phyloP scores from a whole-genome alignment of 2,329 filamentous ascomycete species.

The Aspergillus ustus region DNA sequence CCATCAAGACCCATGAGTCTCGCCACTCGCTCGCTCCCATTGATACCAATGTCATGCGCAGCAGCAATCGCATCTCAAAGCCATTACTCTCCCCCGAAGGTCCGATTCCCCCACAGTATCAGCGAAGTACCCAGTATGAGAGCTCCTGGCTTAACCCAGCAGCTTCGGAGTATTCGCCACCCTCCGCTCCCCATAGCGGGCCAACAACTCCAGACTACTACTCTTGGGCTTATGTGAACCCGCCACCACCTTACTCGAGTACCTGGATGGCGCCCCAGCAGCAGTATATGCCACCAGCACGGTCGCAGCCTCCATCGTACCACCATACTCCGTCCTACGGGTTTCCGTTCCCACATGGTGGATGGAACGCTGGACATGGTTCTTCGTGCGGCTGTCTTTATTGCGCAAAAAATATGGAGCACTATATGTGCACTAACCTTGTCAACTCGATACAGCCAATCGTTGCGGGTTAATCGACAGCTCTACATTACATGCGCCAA shows the following conservation, averaged over 20 bases:
- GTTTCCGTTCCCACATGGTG: conserved; percentile 50
- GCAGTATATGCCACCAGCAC: conserved; percentile 43
- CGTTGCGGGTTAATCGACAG: conserved; percentile 33
- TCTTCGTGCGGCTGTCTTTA: conserved; percentile 54
- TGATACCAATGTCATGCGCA: conserved; percentile 66
- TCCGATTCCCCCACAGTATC: conserved; percentile 56
- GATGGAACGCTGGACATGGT: conserved; percentile 54
- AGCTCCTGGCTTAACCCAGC: conserved; percentile 56
- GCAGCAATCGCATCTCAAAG: conserved; percentile 56
- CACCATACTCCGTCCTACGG: conserved; percentile 55
- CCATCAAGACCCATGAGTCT: conserved; percentile 51
- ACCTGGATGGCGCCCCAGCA: conserved; percentile 44
- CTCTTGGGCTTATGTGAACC: conserved; percentile 49
- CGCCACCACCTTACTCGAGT: conserved; percentile 47
- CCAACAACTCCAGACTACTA: conserved; percentile 55
- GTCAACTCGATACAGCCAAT: conserved; percentile 53
- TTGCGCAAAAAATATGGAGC: conserved; percentile 55
- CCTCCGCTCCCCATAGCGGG: conserved; percentile 54
- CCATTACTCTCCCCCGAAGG: conserved; percentile 53
- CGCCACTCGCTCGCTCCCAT: conserved; percentile 63
- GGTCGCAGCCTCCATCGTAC: conserved; percentile 52
- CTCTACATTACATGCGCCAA: conserved; percentile 7
- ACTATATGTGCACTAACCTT: conserved; percentile 52
- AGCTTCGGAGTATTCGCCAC: conserved; percentile 56
- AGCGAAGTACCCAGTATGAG: conserved; percentile 52